phyloP scores from a whole-genome alignment of 1,284 basidiomycete genomes.

The Tylopilus sp. region DNA sequence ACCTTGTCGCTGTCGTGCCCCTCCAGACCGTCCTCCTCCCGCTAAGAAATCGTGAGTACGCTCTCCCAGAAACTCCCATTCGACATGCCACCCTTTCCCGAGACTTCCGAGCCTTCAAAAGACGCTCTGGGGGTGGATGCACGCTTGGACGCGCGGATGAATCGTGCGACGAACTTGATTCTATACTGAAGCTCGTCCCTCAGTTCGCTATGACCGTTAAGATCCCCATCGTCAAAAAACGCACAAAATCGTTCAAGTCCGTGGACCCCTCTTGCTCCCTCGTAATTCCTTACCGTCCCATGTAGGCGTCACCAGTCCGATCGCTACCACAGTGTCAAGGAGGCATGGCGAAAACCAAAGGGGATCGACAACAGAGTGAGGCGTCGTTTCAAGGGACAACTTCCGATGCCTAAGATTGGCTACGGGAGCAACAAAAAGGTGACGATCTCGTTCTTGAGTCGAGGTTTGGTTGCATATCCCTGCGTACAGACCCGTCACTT shows the following conservation, averaged over 20 bases:
- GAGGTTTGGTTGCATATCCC: constrained; percentile 8
- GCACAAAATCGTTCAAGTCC: constrained; percentile 92
- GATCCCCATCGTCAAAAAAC: constrained; percentile 94
- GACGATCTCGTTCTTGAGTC: not conserved
- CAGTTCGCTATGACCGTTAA: constrained; percentile 75
- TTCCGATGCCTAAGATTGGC: constrained; percentile 93
- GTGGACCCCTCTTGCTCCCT: constrained; percentile 30
- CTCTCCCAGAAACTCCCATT: not conserved
- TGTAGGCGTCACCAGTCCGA: constrained; percentile 93
- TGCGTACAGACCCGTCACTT: constrained; percentile 76
- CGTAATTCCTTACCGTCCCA: constrained; percentile 18
- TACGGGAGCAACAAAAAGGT: constrained; percentile 84
- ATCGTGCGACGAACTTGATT: constrained; percentile 1
- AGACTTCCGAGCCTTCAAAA: not conserved
- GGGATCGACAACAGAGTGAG: constrained; percentile 96
- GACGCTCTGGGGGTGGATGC: constrained; percentile 33
- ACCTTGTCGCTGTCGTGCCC: not conserved
- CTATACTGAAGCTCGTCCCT: constrained; percentile 20
- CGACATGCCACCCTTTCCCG: not conserved
- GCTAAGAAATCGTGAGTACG: constrained; percentile 40
- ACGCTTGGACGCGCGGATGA: constrained; percentile 27
- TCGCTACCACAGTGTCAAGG: constrained; percentile 92
- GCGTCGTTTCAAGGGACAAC: constrained; percentile 94
- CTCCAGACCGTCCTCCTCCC: constrained; percentile 30
- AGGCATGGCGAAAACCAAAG: constrained; percentile 97